These are phyloP conservation scores for Xylariales sp. DNA, from an alignment of 2,329 filamentous ascomycete species.

Conservation along the genomic window DNA sequence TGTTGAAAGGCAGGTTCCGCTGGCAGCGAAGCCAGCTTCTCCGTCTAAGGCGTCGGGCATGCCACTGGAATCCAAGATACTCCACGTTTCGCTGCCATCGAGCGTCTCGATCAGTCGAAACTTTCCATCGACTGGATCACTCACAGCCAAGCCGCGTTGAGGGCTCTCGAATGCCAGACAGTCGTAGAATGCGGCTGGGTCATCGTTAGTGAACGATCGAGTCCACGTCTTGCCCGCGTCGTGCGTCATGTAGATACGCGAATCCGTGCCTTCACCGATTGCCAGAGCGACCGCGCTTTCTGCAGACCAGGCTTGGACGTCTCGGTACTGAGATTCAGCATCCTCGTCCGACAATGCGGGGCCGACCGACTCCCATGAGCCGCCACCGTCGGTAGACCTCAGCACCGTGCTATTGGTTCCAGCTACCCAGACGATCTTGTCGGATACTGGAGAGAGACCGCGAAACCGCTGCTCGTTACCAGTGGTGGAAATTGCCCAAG, in stretches of 20 bases:
- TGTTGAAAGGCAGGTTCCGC: constrained; percentile 28
- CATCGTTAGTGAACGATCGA: constrained; percentile 23
- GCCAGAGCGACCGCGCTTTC: constrained; percentile 36
- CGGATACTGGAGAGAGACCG: constrained; percentile 26
- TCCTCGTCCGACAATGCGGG: constrained; percentile 18
- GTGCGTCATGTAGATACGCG: constrained; percentile 26
- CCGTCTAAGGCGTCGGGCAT: constrained; percentile 23
- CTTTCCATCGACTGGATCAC: constrained; percentile 28
- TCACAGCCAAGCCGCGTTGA: constrained; percentile 24
- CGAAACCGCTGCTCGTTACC: constrained; percentile 24
- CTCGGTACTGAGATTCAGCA: constrained; percentile 26
- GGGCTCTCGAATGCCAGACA: constrained; percentile 26
- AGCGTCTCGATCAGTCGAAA: constrained; percentile 27
- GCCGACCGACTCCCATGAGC: constrained; percentile 26
- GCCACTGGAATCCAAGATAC: constrained; percentile 17
- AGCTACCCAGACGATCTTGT: constrained; percentile 26
- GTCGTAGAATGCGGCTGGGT: constrained; percentile 28
- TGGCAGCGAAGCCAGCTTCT: constrained; percentile 28
- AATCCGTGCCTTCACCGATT: constrained; percentile 26
- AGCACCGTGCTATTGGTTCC: constrained; percentile 27
- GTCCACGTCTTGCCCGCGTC: constrained; percentile 25
- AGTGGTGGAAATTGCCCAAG: constrained; percentile 12
- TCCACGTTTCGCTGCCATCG: constrained; percentile 25
- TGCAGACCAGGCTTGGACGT: constrained; percentile 34
- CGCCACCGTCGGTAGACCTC: constrained; percentile 23